A percentile compares a stretch with the other conserved stretches of the same genome.
Conservation (phyloP, 2,329 filamentous ascomycete genomes). For the Pestalotiopsis sp. region DNA sequence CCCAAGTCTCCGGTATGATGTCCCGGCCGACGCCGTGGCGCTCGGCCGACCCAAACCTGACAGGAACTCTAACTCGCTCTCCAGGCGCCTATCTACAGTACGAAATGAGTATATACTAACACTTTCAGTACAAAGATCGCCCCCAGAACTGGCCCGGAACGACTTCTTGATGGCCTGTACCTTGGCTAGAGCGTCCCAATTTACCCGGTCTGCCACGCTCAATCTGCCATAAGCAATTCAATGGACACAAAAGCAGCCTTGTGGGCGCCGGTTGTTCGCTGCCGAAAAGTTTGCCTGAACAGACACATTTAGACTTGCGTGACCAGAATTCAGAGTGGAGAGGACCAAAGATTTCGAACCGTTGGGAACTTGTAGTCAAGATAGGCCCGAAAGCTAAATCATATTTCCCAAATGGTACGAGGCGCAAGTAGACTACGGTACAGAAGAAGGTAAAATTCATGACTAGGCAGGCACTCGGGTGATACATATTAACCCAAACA, state of each 20-base stretch:
- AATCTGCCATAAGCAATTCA: slow-evolving; percentile 21
- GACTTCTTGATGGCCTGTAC: background rate
- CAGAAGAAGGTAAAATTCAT: slow-evolving; percentile 19
- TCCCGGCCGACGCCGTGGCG: slow-evolving; percentile 13
- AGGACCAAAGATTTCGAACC: slow-evolving; percentile 11
- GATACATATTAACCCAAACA: too few species aligned
- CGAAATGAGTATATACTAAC: background rate
- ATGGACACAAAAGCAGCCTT: slow-evolving; percentile 22
- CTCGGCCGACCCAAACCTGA: slow-evolving; percentile 18
- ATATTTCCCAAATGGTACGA: background rate
- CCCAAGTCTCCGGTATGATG: background rate
- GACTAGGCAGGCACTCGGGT: too few species aligned
- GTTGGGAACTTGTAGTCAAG: slow-evolving; percentile 10
- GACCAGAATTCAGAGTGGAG: background rate
- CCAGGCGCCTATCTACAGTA: slow-evolving; percentile 6
- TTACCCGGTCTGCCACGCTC: background rate
- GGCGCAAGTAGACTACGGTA: background rate
- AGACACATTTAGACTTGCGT: slow-evolving; percentile 1
- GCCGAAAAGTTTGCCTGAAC: slow-evolving; percentile 23
- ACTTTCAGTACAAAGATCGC: background rate
- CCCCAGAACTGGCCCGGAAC: background rate
- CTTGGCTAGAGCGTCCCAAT: background rate
- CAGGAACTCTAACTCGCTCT: slow-evolving; percentile 25
- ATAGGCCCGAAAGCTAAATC: slow-evolving; percentile 16
- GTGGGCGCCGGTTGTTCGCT: slow-evolving; percentile 28